phyloP scores from a whole-genome alignment of 202 grass and related monocot genomes.

The Carex arenaria region DNA sequence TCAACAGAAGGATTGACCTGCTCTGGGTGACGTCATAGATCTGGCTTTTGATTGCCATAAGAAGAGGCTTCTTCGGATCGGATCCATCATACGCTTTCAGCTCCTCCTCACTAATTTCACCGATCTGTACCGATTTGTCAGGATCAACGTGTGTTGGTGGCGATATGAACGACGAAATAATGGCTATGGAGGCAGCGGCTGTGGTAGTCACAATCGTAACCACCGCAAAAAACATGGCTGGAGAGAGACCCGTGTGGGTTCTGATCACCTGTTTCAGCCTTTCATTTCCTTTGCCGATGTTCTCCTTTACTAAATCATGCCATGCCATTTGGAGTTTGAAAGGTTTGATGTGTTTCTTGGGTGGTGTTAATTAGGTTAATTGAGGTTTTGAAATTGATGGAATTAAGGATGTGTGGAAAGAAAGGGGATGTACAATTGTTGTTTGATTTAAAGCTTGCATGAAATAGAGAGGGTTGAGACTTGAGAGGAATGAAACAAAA shows the following conservation, averaged over 20 bases:
- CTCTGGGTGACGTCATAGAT: slow-evolving; percentile 46
- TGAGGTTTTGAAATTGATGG: neutral
- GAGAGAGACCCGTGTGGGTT: slow-evolving; percentile 34
- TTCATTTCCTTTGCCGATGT: slow-evolving; percentile 37
- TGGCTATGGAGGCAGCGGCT: slow-evolving; percentile 39
- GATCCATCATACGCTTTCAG: slow-evolving; percentile 45
- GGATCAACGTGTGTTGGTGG: slow-evolving; percentile 13
- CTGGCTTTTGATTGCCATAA: slow-evolving; percentile 46
- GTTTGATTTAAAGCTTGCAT: slow-evolving; percentile 19
- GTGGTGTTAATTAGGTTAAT: neutral
- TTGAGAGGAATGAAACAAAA: neutral
- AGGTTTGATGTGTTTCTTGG: no score
- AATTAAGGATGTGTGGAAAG: neutral
- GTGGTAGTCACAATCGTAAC: slow-evolving; percentile 33
- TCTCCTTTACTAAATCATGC: neutral
- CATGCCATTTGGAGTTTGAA: neutral
- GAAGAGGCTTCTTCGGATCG: slow-evolving; percentile 36
- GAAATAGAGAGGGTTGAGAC: neutral
- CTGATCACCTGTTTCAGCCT: slow-evolving; percentile 30
- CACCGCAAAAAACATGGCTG: slow-evolving; percentile 32
- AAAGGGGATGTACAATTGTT: neutral
- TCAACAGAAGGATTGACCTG: slow-evolving; percentile 18
- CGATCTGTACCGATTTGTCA: slow-evolving; percentile 42
- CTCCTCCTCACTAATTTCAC: slow-evolving; percentile 67
- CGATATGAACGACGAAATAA: slow-evolving; percentile 37